A percentile compares a stretch with the other conserved stretches of the same genome.
phyloP scores from a whole-genome alignment of 2,329 filamentous ascomycete species.

The Plectosphaerella sp. region DNA sequence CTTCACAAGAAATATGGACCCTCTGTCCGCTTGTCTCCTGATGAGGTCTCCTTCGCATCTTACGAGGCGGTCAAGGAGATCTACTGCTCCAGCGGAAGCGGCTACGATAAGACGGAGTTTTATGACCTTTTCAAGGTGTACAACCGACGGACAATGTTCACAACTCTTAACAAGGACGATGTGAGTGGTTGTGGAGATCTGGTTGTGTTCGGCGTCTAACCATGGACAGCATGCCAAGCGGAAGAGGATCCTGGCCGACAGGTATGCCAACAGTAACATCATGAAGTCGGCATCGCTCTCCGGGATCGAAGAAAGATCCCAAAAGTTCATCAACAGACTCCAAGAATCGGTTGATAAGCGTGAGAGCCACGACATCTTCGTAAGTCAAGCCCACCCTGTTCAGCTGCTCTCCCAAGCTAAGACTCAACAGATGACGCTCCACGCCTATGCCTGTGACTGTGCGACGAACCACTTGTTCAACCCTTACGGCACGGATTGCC shows the following conservation, averaged over 20 bases:
- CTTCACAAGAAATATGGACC: slow-evolving; percentile 53
- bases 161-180: slow-evolving; percentile 48
- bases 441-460: slow-evolving; percentile 67
- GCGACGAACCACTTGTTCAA: slow-evolving; percentile 67
- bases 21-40: slow-evolving; percentile 52
- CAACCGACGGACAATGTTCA: slow-evolving; percentile 57
- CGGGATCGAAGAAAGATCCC: slow-evolving; percentile 54
- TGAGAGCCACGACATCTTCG: slow-evolving; percentile 56
- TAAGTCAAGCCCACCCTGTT: slow-evolving; percentile 28
- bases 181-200: slow-evolving; percentile 25
- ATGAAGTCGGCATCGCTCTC: slow-evolving; percentile 49
- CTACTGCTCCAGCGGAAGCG: slow-evolving; percentile 57
- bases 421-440: slow-evolving; percentile 31
- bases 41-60: slow-evolving; percentile 56
- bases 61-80: slow-evolving; percentile 56
- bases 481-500: slow-evolving; percentile 57
- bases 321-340: slow-evolving; percentile 40
- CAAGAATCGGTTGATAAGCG: neutral
- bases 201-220: neutral
- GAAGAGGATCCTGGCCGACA: slow-evolving; percentile 59
- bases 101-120: slow-evolving; percentile 62
- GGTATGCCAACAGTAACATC: slow-evolving; percentile 66
- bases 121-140: slow-evolving; percentile 58
- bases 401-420: neutral
- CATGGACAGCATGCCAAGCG: slow-evolving; percentile 53